Conservation (phyloP, 2,329 filamentous ascomycete species). For the Fusarium brevicatenulatum region DNA sequence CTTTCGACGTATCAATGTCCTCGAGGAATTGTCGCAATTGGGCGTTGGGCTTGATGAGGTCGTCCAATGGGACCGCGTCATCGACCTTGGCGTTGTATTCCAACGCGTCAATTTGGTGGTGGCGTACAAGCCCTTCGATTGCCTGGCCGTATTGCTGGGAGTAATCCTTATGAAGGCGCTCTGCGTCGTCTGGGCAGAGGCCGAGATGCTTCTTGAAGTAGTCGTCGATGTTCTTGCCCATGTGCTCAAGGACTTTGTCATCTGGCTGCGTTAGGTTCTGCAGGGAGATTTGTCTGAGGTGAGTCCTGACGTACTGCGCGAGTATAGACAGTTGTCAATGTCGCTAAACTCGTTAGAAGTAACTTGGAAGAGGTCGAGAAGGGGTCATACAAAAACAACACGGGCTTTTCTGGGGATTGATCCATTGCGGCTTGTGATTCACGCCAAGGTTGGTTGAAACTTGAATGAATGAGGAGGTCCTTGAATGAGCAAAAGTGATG, state of each 20-base stretch:
- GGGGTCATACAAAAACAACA: constrained; percentile 54
- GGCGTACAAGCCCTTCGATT: constrained; percentile 90
- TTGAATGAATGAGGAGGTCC: too few relatives aligned
- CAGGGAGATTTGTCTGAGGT: too few relatives aligned
- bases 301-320: constrained; percentile 70
- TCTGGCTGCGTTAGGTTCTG: constrained; percentile 53
- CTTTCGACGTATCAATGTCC: constrained; percentile 83
- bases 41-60: constrained; percentile 81
- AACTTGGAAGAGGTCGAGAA: accelerated
- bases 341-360: constrained; percentile 69
- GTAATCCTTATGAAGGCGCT: constrained; percentile 87
- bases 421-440: not conserved
- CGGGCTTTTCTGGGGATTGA: constrained; percentile 43
- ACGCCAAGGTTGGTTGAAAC: too few relatives aligned
- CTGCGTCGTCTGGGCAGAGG: constrained; percentile 78
- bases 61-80: constrained; percentile 90
- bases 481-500: too few relatives aligned
- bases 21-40: constrained; percentile 78
- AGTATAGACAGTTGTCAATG: constrained; percentile 97
- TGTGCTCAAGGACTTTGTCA: constrained; percentile 84
- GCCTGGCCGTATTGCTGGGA: constrained; percentile 97
- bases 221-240: constrained; percentile 80
- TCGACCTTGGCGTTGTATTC: constrained; percentile 96
- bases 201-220: constrained; percentile 75
- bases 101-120: constrained; percentile 93